Conservation (phyloP, 352 stramenopile species). For the Plasmopara viticola region DNA sequence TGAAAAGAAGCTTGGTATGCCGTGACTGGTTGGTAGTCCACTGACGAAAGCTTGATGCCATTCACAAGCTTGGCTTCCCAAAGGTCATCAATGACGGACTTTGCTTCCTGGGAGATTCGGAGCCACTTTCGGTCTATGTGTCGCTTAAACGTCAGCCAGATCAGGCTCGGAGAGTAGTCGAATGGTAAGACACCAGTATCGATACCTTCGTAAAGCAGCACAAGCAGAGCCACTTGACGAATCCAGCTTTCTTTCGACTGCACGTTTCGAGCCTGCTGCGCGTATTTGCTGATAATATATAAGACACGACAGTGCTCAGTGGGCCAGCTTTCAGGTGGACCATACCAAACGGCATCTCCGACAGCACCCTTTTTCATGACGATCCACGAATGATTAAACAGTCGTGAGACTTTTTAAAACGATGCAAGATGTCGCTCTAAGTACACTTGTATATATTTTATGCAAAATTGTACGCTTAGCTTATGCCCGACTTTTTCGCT, state of each 20-base stretch:
- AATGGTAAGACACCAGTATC: constrained; percentile 91
- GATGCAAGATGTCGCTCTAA: constrained; percentile 11
- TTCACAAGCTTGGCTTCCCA: constrained; percentile 94
- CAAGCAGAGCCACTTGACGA: constrained; percentile 90
- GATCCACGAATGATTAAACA: constrained; percentile 1
- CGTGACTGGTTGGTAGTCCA: constrained; percentile 93
- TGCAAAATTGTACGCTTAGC: constrained; percentile 16
- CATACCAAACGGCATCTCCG: constrained; percentile 45
- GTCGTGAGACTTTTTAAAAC: constrained; percentile 7
- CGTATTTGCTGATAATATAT: constrained; percentile 93
- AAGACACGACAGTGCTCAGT: constrained; percentile 94
- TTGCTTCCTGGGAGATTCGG: constrained; percentile 92
- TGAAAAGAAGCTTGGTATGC: constrained; percentile 92
- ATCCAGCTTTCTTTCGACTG: constrained; percentile 92
- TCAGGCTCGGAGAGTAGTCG: constrained; percentile 92
- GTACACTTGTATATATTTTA: constrained; percentile 15
- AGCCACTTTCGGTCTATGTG: constrained; percentile 77
- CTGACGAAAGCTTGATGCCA: constrained; percentile 89
- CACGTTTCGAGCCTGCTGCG: constrained; percentile 73
- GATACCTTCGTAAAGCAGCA: constrained; percentile 96
- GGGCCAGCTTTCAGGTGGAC: constrained; percentile 53
- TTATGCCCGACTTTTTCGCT: neutral
- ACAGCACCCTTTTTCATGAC: neutral
- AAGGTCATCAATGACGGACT: constrained; percentile 94
- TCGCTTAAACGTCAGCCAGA: constrained; percentile 87